Percentiles rank a stretch among this genome's conserved stretches.
Evolutionary conservation across 129 eudicot genomes (phyloP).

Genomic region (Flaveria bidentis): DNA sequence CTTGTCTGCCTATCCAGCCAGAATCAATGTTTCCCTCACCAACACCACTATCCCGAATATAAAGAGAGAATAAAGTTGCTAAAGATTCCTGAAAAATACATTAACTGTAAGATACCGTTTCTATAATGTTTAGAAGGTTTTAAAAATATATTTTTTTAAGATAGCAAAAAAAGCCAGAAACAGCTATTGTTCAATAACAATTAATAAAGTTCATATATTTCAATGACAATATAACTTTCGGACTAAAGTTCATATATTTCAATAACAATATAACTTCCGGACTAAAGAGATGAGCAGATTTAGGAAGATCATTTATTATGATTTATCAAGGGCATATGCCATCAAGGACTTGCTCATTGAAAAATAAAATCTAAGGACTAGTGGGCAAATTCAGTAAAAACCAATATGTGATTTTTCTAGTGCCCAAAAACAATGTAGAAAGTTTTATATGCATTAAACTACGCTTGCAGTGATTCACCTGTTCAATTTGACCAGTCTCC

Average conservation of each 20-base stretch:
- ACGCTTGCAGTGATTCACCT: background rate
- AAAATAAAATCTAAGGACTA: background rate
- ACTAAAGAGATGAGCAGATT: background rate
- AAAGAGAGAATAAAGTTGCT: slow-evolving; percentile 85
- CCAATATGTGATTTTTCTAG: background rate
- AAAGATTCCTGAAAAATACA: slow-evolving; percentile 70
- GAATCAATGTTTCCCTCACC: slow-evolving; percentile 64
- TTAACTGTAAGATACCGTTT: slow-evolving; percentile 18
- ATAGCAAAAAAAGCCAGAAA: background rate
- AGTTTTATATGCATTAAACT: background rate
- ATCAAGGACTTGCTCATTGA: background rate
- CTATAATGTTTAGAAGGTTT: background rate
- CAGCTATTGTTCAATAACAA: background rate
- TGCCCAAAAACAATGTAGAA: background rate
- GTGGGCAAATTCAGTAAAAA: background rate
- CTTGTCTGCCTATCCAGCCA: slow-evolving; percentile 98
- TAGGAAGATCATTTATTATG: background rate
- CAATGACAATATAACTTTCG: background rate
- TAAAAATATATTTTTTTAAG: background rate
- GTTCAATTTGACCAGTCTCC: slow-evolving; percentile 3
- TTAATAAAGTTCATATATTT: slow-evolving; percentile 1
- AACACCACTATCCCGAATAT: slow-evolving; percentile 79
- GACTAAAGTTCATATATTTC: background rate
- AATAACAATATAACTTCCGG: background rate
- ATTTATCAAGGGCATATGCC: background rate